Evolutionary conservation across 352 stramenopile genomes (phyloP).

Genomic region (Phytophthora sp.): DNA sequence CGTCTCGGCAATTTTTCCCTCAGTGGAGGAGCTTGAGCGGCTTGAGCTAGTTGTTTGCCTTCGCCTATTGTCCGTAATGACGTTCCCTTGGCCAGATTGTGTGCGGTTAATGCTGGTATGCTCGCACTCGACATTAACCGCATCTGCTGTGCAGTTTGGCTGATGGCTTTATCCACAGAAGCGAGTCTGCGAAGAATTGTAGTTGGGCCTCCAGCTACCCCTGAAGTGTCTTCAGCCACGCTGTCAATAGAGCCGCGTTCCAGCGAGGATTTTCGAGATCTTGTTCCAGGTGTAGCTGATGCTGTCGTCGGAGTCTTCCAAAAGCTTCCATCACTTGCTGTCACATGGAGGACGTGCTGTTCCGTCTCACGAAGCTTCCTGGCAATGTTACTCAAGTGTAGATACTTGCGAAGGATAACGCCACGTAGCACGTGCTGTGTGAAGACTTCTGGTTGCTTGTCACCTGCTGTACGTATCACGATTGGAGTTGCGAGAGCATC

Average conservation of each 20-base stretch:
- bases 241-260: slow-evolving; percentile 22
- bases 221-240: slow-evolving; percentile 5
- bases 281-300: slow-evolving; percentile 1
- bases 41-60: slow-evolving; percentile 23
- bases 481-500: slow-evolving; percentile 41
- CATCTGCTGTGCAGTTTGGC: slow-evolving; percentile 65
- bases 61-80: slow-evolving; percentile 50
- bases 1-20: slow-evolving; percentile 25
- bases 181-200: slow-evolving; percentile 49
- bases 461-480: slow-evolving; percentile 41
- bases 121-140: slow-evolving; percentile 50
- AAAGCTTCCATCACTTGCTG: slow-evolving; percentile 21
- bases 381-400: slow-evolving; percentile 68
- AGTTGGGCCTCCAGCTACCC: slow-evolving; percentile 1
- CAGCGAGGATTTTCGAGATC: slow-evolving; percentile 18
- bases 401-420: slow-evolving; percentile 71
- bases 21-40: background rate
- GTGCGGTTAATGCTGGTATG: slow-evolving; percentile 11
- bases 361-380: slow-evolving; percentile 71
- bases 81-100: slow-evolving; percentile 36
- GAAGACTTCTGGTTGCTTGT: slow-evolving; percentile 46
- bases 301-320: slow-evolving; percentile 1
- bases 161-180: slow-evolving; percentile 72
- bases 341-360: slow-evolving; percentile 48
- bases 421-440: slow-evolving; percentile 62